Base-by-base conservation (phyloP, 345 rosid genomes). In the Arabidopsis arenosa region DNA sequence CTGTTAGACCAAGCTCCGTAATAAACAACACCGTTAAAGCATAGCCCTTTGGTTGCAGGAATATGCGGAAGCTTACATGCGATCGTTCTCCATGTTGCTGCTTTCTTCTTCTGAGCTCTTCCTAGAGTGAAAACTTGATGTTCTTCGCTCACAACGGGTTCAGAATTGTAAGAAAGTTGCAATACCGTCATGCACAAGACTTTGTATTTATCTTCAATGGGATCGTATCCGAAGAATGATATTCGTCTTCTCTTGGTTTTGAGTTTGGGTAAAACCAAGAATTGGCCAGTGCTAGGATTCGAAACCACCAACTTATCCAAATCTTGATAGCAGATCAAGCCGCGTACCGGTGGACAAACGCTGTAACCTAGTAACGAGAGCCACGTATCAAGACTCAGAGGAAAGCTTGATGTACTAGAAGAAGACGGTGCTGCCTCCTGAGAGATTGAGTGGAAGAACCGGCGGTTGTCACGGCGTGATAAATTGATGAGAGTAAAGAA, bases 1-100 rank as follows among this genome's bases (percentile, higher is more conserved):
- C 1, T 13, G n/a, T 26, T 44, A 26, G 45, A 28, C 40, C 68
- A 63, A 44, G 54, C 40, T 35, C 33, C 59, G 51, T 66, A 66
- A 28, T 66, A 49, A 48, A 66, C 4, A 49, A 35, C 32, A 13
- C 45, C 58, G 4, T 18, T 49, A 18, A 1, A 18, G 2, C 57
- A 66, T n/a, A 35, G 15, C 6, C 33, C 57, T 8, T 63, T 14
- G 11, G 23, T 28, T n/a, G 1, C 11, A 47, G 44, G 70, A 66
- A 1, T 15, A 32, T 66, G 56, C 2, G 57, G 44, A 47, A 6
- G 33, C 44, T 15, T 21, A 49, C 70, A 48, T 1, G 49, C 5
- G 32, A 66, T 49, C 33, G 0, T 18, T 4, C 58, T 66, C 70
- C 47, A 66, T 6, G 2, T 55, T 13, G 7, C 5, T 18, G 6